These are phyloP conservation scores for Trichoderma polysporum DNA, from an alignment of 2,329 filamentous ascomycete genomes.

Conservation along the genomic window DNA sequence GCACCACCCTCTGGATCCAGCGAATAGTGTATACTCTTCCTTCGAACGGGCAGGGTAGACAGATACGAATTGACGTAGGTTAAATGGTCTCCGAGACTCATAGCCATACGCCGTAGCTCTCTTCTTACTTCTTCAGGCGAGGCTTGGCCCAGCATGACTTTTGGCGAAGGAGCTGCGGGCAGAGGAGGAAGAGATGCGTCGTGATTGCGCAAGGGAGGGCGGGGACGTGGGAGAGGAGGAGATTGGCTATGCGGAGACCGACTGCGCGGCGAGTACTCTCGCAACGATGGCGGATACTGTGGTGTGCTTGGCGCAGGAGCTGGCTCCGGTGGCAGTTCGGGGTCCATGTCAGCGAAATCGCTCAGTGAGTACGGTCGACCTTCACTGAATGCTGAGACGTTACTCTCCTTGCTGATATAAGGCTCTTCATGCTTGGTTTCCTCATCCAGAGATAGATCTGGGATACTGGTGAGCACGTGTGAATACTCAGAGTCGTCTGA, in stretches of 20 bases:
- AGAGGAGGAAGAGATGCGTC: slow-evolving; percentile 36
- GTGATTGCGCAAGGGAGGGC: not conserved
- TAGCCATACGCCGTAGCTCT: slow-evolving; percentile 51
- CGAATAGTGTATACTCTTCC: slow-evolving; percentile 32
- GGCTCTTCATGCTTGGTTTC: slow-evolving; percentile 23
- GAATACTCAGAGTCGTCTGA: slow-evolving; percentile 57
- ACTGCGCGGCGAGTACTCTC: slow-evolving; percentile 25
- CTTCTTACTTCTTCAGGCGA: slow-evolving; percentile 52
- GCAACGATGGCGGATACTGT: slow-evolving; percentile 20
- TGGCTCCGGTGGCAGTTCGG: slow-evolving; percentile 37
- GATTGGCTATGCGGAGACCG: slow-evolving; percentile 25
- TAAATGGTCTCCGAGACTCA: slow-evolving; percentile 50
- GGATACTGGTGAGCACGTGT: slow-evolving; percentile 35
- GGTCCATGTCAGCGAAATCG: slow-evolving; percentile 43
- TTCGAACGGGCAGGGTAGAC: slow-evolving; percentile 40
- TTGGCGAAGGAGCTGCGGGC: slow-evolving; percentile 48
- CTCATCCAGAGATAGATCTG: slow-evolving; percentile 25
- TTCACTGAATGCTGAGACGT: slow-evolving; percentile 18
- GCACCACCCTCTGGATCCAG: slow-evolving; percentile 15
- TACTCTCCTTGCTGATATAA: slow-evolving; percentile 18
- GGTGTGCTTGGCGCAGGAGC: slow-evolving; percentile 27
- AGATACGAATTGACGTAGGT: slow-evolving; percentile 47
- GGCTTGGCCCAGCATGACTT: slow-evolving; percentile 56
- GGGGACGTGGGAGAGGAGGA: slow-evolving; percentile 3
- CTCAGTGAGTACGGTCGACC: slow-evolving; percentile 40